Evolutionary conservation across 371 early-diverging fungal genomes (phyloP).

Genomic region (Mucor lusitanicus): DNA sequence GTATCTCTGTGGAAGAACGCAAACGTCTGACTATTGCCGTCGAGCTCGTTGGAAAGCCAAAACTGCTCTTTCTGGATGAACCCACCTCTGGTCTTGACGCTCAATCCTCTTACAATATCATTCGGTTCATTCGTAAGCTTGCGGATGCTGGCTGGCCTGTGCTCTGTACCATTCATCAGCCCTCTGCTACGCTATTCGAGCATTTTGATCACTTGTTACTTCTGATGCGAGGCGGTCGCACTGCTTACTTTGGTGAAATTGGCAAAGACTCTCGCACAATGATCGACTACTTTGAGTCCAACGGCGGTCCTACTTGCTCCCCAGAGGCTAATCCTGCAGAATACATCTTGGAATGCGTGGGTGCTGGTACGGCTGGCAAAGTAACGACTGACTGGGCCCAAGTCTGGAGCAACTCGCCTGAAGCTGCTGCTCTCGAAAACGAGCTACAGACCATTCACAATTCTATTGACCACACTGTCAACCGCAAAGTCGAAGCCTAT

Average conservation of each 20-base stretch:
- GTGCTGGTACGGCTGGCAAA: conserved; percentile 56
- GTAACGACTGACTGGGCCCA: conserved; percentile 62
- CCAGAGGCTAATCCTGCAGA: no score
- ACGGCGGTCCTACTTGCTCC: no score
- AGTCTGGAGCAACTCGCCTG: conserved; percentile 56
- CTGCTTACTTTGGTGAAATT: conserved; percentile 80
- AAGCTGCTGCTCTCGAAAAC: conserved; percentile 37
- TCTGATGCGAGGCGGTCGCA: conserved; percentile 67
- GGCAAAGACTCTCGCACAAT: conserved; percentile 56
- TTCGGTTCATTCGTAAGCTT: no score
- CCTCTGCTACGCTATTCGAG: conserved; percentile 77
- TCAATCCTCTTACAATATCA: no score
- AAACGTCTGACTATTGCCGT: conserved; percentile 68
- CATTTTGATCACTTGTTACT: conserved; percentile 81
- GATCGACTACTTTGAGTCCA: conserved; percentile 60
- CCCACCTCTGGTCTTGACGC: conserved; percentile 83
- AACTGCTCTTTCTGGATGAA: conserved; percentile 83
- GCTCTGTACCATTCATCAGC: conserved; percentile 91
- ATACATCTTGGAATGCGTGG: no score
- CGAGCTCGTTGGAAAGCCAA: conserved; percentile 77
- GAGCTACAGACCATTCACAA: conserved; percentile 37
- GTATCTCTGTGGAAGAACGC: conserved; percentile 67
- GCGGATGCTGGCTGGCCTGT: no score
- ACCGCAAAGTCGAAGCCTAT: conserved; percentile 20
- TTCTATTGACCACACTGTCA: conserved; percentile 19